Evolutionary conservation across 495 filamentous ascomycete genomes (phyloP).

Genomic region (Xylaria curta): DNA sequence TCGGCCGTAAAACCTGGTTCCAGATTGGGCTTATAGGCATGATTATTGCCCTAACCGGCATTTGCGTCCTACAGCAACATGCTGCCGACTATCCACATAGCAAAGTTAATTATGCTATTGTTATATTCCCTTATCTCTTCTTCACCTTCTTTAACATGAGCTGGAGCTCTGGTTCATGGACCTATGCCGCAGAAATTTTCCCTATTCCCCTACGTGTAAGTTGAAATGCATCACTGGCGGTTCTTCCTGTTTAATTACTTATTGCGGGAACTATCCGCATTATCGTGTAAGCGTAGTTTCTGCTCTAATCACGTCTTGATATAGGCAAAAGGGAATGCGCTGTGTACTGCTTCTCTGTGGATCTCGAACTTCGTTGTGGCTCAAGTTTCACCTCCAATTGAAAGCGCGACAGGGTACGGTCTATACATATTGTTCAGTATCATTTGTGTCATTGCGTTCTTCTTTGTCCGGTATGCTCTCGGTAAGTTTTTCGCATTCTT

Average conservation of each 20-base stretch:
- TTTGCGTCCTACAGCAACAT: constrained; percentile 34
- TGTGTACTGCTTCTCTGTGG: constrained; percentile 40
- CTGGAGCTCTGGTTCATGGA: constrained; percentile 41
- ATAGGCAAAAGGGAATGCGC: constrained; percentile 40
- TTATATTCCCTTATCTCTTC: constrained; percentile 40
- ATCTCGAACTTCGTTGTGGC: constrained; percentile 40
- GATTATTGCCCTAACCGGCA: constrained; percentile 35
- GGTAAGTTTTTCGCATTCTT: constrained; percentile 24
- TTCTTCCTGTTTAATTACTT: neutral
- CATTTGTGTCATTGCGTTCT: constrained; percentile 36
- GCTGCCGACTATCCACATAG: constrained; percentile 30
- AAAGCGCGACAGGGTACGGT: constrained; percentile 37
- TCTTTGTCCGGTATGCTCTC: constrained; percentile 37
- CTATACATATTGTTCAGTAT: constrained; percentile 38
- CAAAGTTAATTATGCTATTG: constrained; percentile 34
- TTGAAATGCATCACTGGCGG: neutral
- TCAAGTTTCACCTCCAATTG: constrained; percentile 37
- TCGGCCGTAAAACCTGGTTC: constrained; percentile 37
- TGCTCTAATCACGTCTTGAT: neutral
- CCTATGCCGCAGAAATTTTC: constrained; percentile 41
- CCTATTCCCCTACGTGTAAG: constrained; percentile 35
- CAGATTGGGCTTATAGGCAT: constrained; percentile 39
- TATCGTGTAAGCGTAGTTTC: neutral
- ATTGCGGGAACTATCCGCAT: neutral
- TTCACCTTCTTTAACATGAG: constrained; percentile 42